Base-by-base conservation (phyloP, 306 rosid species). In the Pyrus bretschneideri region DNA sequence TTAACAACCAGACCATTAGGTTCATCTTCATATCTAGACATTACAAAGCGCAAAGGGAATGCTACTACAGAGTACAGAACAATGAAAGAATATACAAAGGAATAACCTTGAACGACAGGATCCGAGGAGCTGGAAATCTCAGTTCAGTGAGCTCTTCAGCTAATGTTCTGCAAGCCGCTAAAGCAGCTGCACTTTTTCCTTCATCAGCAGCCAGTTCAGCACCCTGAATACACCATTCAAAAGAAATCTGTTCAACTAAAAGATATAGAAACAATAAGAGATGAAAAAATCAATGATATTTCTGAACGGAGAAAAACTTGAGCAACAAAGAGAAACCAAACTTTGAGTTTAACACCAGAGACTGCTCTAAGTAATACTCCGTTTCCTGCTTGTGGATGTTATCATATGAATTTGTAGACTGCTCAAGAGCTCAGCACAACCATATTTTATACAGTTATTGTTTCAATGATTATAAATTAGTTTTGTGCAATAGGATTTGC, bases 131-230 rank as follows among this genome's bases (percentile, higher is more conserved):
- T 45, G 98, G 99, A 81, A 96, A 95, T 72, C 99, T 89, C 68
- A 81, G 80, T 80, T 95, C 98, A 4, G 91, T 95, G 60, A 92
- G 86, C 83, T 96, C 99, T 86, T 96, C 99, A 5, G 97, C 99
- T 82, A 96, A 88, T 73, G 99, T 96, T 83, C 98, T 87, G 86
- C 99, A 96, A 60, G 99, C 98, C 35, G 99, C 99, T 87, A 91
- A 79, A 74, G 92, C 97, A 78, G 97, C 92, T 40, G 98, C 99
- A 87, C 93, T 89, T 82, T 86, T 91, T 71, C 93, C 99, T 73
- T 90, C 99, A 46, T 92, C 97, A 49, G 87, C 92, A 49, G 92
- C 91, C 35, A 95, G 97, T 76, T 92, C 98, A 78, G 93, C 96
- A 80, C 99, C 99, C 99, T 95, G 79, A 70, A 81, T 78, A 74